Base-by-base conservation (phyloP, 768 basidiomycete species). In the Pisolithus albus region DNA sequence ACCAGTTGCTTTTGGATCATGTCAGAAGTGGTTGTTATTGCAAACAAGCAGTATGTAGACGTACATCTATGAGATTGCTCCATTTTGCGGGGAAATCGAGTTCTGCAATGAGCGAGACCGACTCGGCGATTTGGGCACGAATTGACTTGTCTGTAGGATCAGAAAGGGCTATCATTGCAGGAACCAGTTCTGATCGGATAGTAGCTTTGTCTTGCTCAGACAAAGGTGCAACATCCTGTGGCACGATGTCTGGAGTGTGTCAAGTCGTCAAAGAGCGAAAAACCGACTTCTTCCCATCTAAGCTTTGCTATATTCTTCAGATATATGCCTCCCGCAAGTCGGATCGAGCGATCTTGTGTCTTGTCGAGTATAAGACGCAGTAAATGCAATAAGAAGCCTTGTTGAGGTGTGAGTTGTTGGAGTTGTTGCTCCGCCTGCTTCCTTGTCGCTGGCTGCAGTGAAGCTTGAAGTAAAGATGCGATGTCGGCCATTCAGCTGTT, bases 61-160 rank as follows among this genome's bases (percentile, higher is more conserved):
- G 64, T 67, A 96, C 94, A 72, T 92, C 87, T 60, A 96, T 84
- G 54, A 98, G 79, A 70, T 87, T 82, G 16, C 80, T 76, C 96
- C 96, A 99, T 58, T 80, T 80, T 15, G 74, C 68, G 9, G 96
- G 96, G 64, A 98, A 99, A 72, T 99, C 96, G 23, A 84, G 75
- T 57, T 86, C 82, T 13, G 96, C 94, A 63, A 98, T 87, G 59
- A 94, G 79, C 7, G 93, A 85, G 30, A 98, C 86, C 9, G 92
- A 82, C 70, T 99, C 94, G 15, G 92, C 94, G 32, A 98, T 80
- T 69, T 98, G 93, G 1, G 85, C 82, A 6, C 89, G 81, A 50
- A 89, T 75, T 4, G 75, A 55, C 61, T 86, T 89, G 67, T 91
- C 87, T 36, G 79, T 69, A 7, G 88, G 78, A 52, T 74, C 74